Evolutionary conservation across 768 basidiomycete species (phyloP).

Genomic region (Exidia glandulosa): DNA sequence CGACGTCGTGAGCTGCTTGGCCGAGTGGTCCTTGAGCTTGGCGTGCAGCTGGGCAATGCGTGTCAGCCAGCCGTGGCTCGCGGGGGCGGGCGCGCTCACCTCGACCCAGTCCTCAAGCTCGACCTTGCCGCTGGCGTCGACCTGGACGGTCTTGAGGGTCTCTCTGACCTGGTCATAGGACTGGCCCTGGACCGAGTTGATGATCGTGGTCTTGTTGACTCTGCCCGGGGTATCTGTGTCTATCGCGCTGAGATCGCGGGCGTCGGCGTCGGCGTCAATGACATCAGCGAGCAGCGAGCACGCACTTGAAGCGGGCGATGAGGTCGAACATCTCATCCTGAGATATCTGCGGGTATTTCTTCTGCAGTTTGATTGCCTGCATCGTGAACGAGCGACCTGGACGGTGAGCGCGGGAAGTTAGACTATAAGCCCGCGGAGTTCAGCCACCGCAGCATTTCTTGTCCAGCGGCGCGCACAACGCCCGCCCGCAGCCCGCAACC

Average conservation of each 20-base stretch:
- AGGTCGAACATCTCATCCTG: conserved; percentile 92
- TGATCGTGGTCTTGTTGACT: conserved; percentile 69
- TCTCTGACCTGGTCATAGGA: conserved; percentile 85
- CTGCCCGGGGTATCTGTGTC: conserved; percentile 72
- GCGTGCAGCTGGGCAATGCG: conserved; percentile 51
- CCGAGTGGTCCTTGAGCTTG: conserved; percentile 42
- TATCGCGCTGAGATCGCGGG: conserved; percentile 40
- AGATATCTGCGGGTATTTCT: conserved; percentile 84
- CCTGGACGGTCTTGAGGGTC: conserved; percentile 85
- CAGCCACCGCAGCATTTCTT: too few species aligned
- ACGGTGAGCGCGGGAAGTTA: background rate
- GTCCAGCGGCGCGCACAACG: too few species aligned
- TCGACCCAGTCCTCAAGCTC: conserved; percentile 99
- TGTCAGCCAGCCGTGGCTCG: background rate
- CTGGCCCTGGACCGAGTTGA: conserved; percentile 77
- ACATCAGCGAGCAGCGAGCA: conserved; percentile 11
- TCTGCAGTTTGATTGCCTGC: conserved; percentile 79
- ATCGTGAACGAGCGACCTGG: conserved; percentile 24
- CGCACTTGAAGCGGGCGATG: conserved; percentile 93
- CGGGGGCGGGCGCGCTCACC: conserved; percentile 32
- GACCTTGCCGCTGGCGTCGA: conserved; percentile 91
- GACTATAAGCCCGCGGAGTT: background rate
- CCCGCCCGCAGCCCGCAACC: too few species aligned
- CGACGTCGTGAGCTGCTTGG: conserved; percentile 45
- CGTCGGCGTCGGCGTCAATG: conserved; percentile 2